phyloP scores from a whole-genome alignment of 352 stramenopile genomes.

The Lagenidium sp. region DNA sequence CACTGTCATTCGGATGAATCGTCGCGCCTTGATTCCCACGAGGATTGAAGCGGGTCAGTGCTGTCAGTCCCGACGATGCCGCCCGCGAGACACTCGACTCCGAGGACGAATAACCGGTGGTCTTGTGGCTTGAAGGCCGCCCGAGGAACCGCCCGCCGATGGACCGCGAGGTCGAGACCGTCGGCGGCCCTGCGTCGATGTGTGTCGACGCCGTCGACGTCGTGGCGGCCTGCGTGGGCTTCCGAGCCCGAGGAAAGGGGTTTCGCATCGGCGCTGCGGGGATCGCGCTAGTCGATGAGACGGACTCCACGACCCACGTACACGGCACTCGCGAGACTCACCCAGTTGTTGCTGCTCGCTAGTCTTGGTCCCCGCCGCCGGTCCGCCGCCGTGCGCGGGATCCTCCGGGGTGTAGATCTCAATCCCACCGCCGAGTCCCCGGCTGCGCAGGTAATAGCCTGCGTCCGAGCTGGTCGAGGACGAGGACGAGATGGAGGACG shows the following conservation, averaged over 20 bases:
- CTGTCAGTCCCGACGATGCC: conserved; percentile 25
- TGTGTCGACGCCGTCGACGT: conserved; percentile 9
- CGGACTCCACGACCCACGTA: too few species aligned
- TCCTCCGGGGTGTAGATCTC: too few species aligned
- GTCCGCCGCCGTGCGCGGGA: too few species aligned
- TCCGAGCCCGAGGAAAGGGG: conserved; percentile 27
- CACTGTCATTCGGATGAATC: not conserved
- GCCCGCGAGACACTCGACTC: conserved; percentile 10
- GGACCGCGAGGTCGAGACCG: conserved; percentile 6
- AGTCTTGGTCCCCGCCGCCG: too few species aligned
- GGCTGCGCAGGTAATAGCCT: too few species aligned
- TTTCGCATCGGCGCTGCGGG: conserved; percentile 16
- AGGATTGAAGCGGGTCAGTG: conserved; percentile 26
- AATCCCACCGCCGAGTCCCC: too few species aligned
- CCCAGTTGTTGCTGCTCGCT: too few species aligned
- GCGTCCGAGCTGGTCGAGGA: too few species aligned
- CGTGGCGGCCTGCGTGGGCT: conserved; percentile 12
- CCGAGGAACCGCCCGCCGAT: conserved; percentile 21
- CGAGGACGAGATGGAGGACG: too few species aligned
- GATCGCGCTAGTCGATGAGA: not conserved
- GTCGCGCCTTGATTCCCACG: conserved; percentile 9
- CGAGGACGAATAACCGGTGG: conserved; percentile 6
- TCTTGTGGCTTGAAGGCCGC: conserved; percentile 16
- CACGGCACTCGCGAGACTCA: too few species aligned
- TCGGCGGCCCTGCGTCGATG: not conserved